Evolutionary conservation across 1,284 basidiomycete genomes (phyloP).

Genomic region (Papiliotrema terrestris): DNA sequence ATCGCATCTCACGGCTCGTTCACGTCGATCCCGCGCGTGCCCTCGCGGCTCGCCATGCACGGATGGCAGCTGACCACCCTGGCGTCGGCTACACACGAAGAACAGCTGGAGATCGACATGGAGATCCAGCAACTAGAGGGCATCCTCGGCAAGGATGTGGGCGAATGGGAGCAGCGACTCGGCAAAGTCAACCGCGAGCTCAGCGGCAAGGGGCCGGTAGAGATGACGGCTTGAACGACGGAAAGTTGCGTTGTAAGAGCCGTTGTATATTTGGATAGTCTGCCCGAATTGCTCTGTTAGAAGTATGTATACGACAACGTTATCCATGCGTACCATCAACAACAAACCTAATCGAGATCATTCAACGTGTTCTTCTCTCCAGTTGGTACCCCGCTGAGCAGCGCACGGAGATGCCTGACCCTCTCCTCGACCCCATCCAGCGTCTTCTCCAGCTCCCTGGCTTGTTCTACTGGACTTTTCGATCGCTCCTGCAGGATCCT

Average conservation of each 20-base stretch:
- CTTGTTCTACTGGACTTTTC: constrained; percentile 23
- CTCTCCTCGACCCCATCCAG: constrained; percentile 35
- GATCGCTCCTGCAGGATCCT: constrained; percentile 17
- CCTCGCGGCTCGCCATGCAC: constrained; percentile 25
- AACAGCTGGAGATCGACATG: constrained; percentile 50
- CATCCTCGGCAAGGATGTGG: constrained; percentile 58
- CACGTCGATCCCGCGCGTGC: constrained; percentile 7
- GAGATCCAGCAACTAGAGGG: constrained; percentile 43
- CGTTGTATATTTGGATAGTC: too few relatives aligned
- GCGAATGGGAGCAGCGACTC: constrained; percentile 61
- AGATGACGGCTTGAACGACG: neutral
- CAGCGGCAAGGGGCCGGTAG: constrained; percentile 17
- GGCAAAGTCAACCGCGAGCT: constrained; percentile 58
- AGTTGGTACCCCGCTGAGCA: neutral
- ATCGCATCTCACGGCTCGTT: constrained; percentile 17
- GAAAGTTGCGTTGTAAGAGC: too few relatives aligned
- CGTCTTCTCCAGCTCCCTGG: constrained; percentile 25
- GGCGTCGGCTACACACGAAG: constrained; percentile 29
- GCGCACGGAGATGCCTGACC: constrained; percentile 10
- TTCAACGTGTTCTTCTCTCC: neutral
- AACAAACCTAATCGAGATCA: too few relatives aligned
- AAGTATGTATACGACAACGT: too few relatives aligned
- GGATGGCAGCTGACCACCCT: constrained; percentile 46
- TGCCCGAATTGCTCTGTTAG: too few relatives aligned
- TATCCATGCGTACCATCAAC: too few relatives aligned